These are phyloP conservation scores for Sclerotinia minor DNA, from an alignment of 2,329 filamentous ascomycete species.

Conservation along the genomic window DNA sequence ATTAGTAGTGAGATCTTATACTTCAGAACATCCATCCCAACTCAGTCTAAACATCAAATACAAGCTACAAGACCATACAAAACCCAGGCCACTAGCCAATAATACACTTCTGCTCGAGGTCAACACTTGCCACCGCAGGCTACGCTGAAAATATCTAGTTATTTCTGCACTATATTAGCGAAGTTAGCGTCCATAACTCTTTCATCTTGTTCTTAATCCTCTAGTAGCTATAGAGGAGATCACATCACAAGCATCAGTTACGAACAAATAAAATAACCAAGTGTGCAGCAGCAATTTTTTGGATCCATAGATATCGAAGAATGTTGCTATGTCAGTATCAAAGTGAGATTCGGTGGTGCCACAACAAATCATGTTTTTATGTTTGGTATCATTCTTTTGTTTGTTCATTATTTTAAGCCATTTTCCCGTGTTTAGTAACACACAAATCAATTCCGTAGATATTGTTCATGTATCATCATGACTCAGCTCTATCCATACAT, in stretches of 20 bases:
- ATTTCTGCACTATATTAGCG: background rate
- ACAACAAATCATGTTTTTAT: background rate
- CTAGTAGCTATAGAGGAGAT: background rate
- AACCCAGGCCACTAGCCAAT: background rate
- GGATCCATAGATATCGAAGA: background rate
- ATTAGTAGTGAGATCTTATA: background rate
- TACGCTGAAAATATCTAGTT: background rate
- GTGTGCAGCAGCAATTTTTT: background rate
- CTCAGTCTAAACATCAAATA: background rate
- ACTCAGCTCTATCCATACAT: background rate
- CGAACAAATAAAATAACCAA: background rate
- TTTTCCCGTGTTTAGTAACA: background rate
- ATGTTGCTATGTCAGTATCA: background rate
- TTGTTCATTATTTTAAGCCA: conserved; percentile 6
- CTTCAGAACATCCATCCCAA: background rate
- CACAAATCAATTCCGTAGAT: background rate
- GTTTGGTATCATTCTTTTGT: conserved; percentile 12
- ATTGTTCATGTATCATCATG: background rate
- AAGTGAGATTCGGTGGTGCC: background rate
- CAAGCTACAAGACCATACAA: background rate
- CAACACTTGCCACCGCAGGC: background rate
- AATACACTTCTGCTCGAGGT: background rate
- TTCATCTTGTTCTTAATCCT: background rate
- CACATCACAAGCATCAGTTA: background rate
- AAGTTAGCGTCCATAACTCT: too few species aligned